Evolutionary conservation across 768 basidiomycete genomes (phyloP).

Genomic region (Lanmaoa rubissima): DNA sequence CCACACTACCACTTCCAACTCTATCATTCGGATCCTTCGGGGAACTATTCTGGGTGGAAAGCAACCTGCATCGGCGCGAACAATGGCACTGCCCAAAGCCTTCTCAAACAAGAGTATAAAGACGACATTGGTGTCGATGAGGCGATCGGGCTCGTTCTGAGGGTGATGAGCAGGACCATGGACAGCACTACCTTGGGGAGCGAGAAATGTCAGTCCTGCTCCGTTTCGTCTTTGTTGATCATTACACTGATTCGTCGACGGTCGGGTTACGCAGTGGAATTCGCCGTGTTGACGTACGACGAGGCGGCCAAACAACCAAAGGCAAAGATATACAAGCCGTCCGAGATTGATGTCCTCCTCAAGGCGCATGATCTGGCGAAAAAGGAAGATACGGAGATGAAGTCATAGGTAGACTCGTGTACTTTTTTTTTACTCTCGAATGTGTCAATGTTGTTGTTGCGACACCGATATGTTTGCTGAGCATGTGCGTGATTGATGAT

Average conservation of each 20-base stretch:
- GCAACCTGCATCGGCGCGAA: conserved; percentile 99
- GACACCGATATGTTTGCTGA: not conserved
- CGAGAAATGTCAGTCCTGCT: conserved; percentile 76
- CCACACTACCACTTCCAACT: conserved; percentile 95
- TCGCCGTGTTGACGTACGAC: conserved; percentile 90
- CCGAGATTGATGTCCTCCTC: conserved; percentile 85
- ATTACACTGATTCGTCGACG: not conserved
- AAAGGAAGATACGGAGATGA: conserved; percentile 85
- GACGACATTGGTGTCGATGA: conserved; percentile 91
- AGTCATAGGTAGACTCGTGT: conserved; percentile 35
- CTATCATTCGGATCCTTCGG: conserved; percentile 97
- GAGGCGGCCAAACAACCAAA: conserved; percentile 70
- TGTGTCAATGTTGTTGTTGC: not conserved
- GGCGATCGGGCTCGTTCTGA: conserved; percentile 86
- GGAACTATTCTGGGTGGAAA: conserved; percentile 98
- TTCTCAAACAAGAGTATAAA: conserved; percentile 98
- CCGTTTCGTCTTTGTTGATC: conserved; percentile 22
- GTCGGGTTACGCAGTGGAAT: conserved; percentile 69
- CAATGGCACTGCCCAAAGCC: conserved; percentile 91
- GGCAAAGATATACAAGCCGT: conserved; percentile 88
- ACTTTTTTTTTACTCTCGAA: not conserved
- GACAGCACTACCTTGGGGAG: conserved; percentile 95
- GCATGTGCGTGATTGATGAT: no score
- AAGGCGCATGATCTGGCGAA: conserved; percentile 79
- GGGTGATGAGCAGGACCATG: conserved; percentile 99